Evolutionary conservation across 164 flowering plant species (phyloP).

Genomic region (Berberis thunbergii): DNA sequence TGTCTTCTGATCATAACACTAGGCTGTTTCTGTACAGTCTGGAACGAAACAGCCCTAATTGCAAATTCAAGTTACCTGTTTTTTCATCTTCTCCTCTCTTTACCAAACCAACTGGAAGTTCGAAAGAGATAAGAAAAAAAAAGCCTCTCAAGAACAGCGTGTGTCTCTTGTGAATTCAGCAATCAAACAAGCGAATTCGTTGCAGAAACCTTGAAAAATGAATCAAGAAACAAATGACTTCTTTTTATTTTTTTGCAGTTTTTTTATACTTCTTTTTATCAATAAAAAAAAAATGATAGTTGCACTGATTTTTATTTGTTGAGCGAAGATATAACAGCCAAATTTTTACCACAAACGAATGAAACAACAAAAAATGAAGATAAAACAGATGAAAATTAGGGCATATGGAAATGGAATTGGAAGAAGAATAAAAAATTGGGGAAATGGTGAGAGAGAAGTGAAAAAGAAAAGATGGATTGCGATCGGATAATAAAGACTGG

Average conservation of each 20-base stretch:
- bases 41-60: slow-evolving; percentile 18
- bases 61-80: slow-evolving; percentile 6
- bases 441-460: too few relatives aligned
- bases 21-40: slow-evolving; percentile 20
- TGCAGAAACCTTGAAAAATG: neutral
- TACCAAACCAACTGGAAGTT: neutral
- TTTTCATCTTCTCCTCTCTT: slow-evolving; percentile 6
- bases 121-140: neutral
- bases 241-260: neutral
- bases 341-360: neutral
- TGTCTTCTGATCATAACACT: slow-evolving; percentile 32
- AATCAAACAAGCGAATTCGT: slow-evolving; percentile 1
- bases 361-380: neutral
- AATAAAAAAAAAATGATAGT: neutral
- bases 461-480: neutral
- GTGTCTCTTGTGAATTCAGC: neutral
- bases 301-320: neutral
- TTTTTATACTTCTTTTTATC: too few relatives aligned
- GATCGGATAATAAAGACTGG: neutral
- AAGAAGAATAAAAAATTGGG: neutral
- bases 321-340: too few relatives aligned
- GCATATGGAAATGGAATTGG: neutral
- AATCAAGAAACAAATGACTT: neutral
- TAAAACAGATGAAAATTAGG: neutral
- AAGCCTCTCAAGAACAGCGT: neutral